phyloP scores from a whole-genome alignment of 2,329 filamentous ascomycete genomes.

The Xylaria sp. region DNA sequence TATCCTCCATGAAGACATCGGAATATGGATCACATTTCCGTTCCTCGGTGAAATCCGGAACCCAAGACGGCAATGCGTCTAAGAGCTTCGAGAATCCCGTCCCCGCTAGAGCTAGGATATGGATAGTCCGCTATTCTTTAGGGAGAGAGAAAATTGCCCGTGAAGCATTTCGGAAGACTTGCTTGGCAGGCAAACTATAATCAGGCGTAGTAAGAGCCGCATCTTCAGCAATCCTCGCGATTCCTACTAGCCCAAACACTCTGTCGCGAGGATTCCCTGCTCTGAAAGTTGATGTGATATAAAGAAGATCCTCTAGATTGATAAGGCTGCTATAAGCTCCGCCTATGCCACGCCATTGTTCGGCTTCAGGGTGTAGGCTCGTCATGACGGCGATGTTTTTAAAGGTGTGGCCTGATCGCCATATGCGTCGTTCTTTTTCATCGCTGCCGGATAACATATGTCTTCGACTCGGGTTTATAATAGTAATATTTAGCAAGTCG shows the following conservation, averaged over 20 bases:
- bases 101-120: conserved; percentile 31
- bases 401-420: conserved; percentile 10
- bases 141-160: conserved; percentile 16
- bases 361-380: conserved; percentile 16
- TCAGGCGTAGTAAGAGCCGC: conserved; percentile 16
- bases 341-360: not conserved
- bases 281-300: conserved; percentile 25
- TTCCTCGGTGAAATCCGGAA: conserved; percentile 28
- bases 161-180: conserved; percentile 27
- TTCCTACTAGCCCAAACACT: conserved; percentile 29
- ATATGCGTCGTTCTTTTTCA: conserved; percentile 10
- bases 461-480: conserved; percentile 9
- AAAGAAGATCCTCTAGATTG: conserved; percentile 27
- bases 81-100: conserved; percentile 18
- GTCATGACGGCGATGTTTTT: conserved; percentile 32
- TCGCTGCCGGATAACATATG: conserved; percentile 19
- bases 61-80: conserved; percentile 25
- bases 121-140: conserved; percentile 14
- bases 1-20: not conserved
- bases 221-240: conserved; percentile 12
- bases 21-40: conserved; percentile 23
- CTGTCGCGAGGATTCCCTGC: conserved; percentile 33
- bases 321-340: not conserved
- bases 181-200: conserved; percentile 27
- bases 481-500: not conserved